Conservation (phyloP, 2,329 filamentous ascomycete genomes). For the Cladosporium sp. region DNA sequence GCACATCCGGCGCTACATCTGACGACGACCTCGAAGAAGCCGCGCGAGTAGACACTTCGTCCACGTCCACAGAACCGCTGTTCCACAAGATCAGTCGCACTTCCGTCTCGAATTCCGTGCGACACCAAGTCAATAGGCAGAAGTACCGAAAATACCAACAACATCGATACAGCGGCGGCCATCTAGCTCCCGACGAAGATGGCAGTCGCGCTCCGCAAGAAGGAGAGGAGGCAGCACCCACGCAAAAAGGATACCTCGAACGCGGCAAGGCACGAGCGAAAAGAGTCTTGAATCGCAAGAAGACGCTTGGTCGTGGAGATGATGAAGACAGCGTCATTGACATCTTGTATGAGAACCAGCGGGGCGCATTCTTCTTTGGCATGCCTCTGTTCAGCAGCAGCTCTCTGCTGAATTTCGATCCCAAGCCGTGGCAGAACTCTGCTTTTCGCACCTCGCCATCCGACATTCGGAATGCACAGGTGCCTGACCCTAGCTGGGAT, state of each 20-base stretch:
- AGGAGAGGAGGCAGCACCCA: slow-evolving; percentile 17
- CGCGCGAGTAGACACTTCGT: slow-evolving; percentile 28
- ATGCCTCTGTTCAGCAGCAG: slow-evolving; percentile 83
- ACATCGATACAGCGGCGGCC: slow-evolving; percentile 23
- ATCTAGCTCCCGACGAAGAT: slow-evolving; percentile 16
- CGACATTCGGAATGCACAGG: slow-evolving; percentile 79
- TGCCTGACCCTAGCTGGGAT: slow-evolving; percentile 92
- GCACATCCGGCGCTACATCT: not conserved
- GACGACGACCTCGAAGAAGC: slow-evolving; percentile 18
- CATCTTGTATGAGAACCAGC: slow-evolving; percentile 91
- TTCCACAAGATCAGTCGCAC: slow-evolving; percentile 4
- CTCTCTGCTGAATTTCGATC: slow-evolving; percentile 82
- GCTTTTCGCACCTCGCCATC: slow-evolving; percentile 55
- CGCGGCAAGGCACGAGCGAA: slow-evolving; percentile 26
- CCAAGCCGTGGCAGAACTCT: slow-evolving; percentile 74
- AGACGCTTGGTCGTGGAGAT: slow-evolving; percentile 25
- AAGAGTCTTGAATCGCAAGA: slow-evolving; percentile 31
- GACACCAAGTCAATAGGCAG: slow-evolving; percentile 29
- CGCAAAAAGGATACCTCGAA: slow-evolving; percentile 26
- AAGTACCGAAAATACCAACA: slow-evolving; percentile 34
- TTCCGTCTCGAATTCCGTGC: slow-evolving; percentile 24
- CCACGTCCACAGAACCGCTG: slow-evolving; percentile 11
- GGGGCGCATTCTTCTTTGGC: slow-evolving; percentile 85
- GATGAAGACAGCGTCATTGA: slow-evolving; percentile 61
- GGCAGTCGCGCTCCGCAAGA: slow-evolving; percentile 15